These are phyloP conservation scores for Coemansia sp. DNA, from an alignment of 192 early-diverging fungal genomes.

Conservation along the genomic window DNA sequence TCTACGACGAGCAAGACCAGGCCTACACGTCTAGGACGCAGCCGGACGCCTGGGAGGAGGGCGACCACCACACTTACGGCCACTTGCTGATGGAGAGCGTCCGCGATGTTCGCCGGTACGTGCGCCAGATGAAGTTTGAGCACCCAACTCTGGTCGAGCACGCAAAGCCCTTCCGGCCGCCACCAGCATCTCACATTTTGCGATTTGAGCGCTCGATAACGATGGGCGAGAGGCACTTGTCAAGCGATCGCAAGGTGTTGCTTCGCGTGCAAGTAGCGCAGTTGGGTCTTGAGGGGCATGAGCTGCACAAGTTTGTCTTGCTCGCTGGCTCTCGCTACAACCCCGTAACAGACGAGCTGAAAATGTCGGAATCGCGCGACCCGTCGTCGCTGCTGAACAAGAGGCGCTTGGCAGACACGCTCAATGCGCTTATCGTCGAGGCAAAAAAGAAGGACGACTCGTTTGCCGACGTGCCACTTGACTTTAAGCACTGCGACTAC, in stretches of 20 bases:
- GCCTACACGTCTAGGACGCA: slow-evolving; percentile 5
- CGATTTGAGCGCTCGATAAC: slow-evolving; percentile 46
- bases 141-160: slow-evolving; percentile 39
- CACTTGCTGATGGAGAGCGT: slow-evolving; percentile 46
- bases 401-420: slow-evolving; percentile 45
- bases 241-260: slow-evolving; percentile 47
- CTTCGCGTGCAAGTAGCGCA: slow-evolving; percentile 35
- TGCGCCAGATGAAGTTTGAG: slow-evolving; percentile 50
- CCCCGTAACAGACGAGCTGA: slow-evolving; percentile 48
- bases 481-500: slow-evolving; percentile 35
- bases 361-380: slow-evolving; percentile 50
- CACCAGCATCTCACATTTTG: slow-evolving; percentile 22
- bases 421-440: slow-evolving; percentile 34
- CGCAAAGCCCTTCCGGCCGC: slow-evolving; percentile 41
- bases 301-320: slow-evolving; percentile 54
- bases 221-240: slow-evolving; percentile 39
- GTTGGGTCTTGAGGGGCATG: slow-evolving; percentile 36
- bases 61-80: slow-evolving; percentile 46
- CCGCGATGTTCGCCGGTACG: slow-evolving; percentile 51
- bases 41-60: slow-evolving; percentile 21
- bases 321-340: slow-evolving; percentile 47
- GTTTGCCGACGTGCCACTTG: slow-evolving; percentile 48
- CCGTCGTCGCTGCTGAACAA: slow-evolving; percentile 48
- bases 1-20: slow-evolving; percentile 43
- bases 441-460: slow-evolving; percentile 49